Conservation (phyloP, 306 rosid species). For the Prinsepia uniflora region DNA sequence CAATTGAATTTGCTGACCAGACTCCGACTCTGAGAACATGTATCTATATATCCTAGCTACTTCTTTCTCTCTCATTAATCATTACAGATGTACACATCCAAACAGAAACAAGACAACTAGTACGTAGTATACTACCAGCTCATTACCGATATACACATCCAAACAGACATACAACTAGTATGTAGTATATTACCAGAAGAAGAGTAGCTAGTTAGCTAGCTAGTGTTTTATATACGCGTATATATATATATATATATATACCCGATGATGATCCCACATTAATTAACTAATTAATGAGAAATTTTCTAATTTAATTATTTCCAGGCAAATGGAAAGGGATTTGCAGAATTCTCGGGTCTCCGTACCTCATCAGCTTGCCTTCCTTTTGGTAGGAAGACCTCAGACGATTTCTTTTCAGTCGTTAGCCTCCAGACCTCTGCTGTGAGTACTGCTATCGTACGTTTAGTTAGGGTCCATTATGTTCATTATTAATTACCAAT, state of each 20-base stretch:
- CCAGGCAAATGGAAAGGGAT: constrained; percentile 70
- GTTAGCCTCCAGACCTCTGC: constrained; percentile 81
- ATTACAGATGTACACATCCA: background rate
- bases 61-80: background rate
- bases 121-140: too few relatives aligned
- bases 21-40: too few relatives aligned
- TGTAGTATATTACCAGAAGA: too few relatives aligned
- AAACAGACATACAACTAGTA: too few relatives aligned
- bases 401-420: constrained; percentile 73
- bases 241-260: background rate
- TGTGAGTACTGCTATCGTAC: constrained; percentile 41
- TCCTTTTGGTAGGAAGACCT: constrained; percentile 53
- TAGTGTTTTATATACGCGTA: background rate
- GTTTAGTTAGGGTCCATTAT: too few relatives aligned
- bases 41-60: background rate
- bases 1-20: too few relatives aligned
- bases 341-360: constrained; percentile 79
- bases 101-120: too few relatives aligned
- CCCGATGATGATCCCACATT: background rate
- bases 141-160: background rate
- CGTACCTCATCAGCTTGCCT: constrained; percentile 57
- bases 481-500: background rate
- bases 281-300: too few relatives aligned
- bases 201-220: background rate
- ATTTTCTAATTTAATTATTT: background rate